Evolutionary conservation across 345 rosid genomes (phyloP).

Genomic region (Turritis glabra): DNA sequence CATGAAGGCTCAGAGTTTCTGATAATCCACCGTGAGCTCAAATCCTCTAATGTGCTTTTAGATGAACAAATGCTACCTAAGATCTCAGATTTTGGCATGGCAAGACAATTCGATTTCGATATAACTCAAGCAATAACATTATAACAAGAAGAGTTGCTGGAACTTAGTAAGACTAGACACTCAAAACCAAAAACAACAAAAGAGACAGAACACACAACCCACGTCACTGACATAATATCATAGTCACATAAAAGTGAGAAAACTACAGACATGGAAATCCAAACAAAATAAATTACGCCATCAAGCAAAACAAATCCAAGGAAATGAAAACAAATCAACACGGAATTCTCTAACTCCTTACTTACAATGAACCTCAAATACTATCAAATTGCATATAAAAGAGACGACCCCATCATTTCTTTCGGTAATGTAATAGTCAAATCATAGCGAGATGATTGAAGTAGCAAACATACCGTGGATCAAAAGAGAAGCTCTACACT

Average conservation of each 20-base stretch:
- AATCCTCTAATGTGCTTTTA: conserved; percentile 22
- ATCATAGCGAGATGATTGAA: background rate
- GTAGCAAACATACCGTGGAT: too few relatives aligned
- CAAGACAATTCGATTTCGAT: conserved; percentile 27
- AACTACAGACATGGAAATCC: background rate
- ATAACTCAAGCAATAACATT: conserved; percentile 8
- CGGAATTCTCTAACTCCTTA: conserved; percentile 1
- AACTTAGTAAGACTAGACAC: conserved; percentile 29
- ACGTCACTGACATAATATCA: background rate
- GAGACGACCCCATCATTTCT: background rate
- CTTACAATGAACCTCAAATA: conserved; percentile 1
- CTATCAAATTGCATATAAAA: background rate
- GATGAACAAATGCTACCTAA: conserved; percentile 30
- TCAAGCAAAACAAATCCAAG: background rate
- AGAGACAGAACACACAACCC: background rate
- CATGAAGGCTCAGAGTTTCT: conserved; percentile 18
- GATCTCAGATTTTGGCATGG: conserved; percentile 39
- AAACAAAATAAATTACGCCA: too few relatives aligned
- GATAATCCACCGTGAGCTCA: conserved; percentile 30
- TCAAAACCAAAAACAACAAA: background rate
- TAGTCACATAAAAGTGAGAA: conserved; percentile 2
- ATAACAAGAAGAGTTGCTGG: conserved; percentile 36
- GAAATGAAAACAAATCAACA: background rate
- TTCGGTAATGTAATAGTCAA: background rate
- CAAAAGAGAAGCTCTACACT: too few relatives aligned